A percentile compares a stretch with the other conserved stretches of the same genome.
Conservation (phyloP, 345 rosid species). For the Triadica sebifera region DNA sequence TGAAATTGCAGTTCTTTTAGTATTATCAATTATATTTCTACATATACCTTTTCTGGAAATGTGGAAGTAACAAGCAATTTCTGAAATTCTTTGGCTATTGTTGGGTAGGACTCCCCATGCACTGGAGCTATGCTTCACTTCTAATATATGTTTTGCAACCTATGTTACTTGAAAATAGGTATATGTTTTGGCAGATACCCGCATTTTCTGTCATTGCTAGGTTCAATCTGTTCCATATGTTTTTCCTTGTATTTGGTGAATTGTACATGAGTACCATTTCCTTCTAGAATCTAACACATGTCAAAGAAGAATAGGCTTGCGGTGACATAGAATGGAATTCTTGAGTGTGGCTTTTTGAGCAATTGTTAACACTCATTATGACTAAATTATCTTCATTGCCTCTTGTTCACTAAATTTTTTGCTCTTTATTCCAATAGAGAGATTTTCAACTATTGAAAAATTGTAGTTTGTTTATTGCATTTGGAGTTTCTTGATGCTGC, state of each 20-base stretch:
- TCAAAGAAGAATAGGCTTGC: not conserved
- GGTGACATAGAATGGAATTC: not conserved
- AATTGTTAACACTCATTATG: not conserved
- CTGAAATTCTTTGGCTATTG: not conserved
- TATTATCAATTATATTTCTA: not conserved
- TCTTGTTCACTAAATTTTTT: not conserved
- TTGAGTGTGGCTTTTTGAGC: not conserved
- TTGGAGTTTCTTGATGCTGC: not conserved
- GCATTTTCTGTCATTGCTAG: not conserved
- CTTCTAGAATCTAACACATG: not conserved
- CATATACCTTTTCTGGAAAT: not conserved
- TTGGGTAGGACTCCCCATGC: not conserved
- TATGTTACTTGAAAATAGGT: not conserved
- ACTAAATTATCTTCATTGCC: not conserved
- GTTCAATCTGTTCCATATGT: not conserved
- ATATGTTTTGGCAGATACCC: not conserved
- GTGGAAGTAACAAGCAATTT: not conserved
- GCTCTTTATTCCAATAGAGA: not conserved
- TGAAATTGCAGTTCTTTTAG: not conserved
- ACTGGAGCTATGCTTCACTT: not conserved
- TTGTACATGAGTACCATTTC: not conserved
- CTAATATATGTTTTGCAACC: not conserved
- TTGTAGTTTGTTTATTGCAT: not conserved
- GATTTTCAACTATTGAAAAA: not conserved
- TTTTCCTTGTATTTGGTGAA: not conserved